Evolutionary conservation across 306 rosid species (phyloP).

Genomic region (Citrullus colocynthis): DNA sequence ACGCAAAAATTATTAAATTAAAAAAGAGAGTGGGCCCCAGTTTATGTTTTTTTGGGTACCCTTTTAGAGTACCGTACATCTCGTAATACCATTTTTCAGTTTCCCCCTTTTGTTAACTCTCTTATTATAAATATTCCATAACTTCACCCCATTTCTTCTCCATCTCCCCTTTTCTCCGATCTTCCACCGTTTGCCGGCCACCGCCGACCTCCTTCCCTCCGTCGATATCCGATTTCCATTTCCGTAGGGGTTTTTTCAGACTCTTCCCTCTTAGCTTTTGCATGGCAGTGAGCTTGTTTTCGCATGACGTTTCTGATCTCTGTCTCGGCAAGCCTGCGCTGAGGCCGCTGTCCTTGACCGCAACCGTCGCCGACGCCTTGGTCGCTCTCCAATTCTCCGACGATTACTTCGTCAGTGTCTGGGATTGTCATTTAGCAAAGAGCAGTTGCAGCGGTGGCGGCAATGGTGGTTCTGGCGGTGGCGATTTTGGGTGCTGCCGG

Average conservation of each 20-base stretch:
- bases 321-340: constrained; percentile 94
- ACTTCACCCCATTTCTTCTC: neutral
- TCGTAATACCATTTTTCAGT: neutral
- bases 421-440: constrained; percentile 37
- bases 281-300: constrained; percentile 83
- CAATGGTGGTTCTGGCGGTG: neutral
- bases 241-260: neutral
- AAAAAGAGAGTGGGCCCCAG: neutral
- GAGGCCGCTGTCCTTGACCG: constrained; percentile 48
- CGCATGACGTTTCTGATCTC: constrained; percentile 83
- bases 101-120: neutral
- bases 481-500: constrained; percentile 21
- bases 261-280: constrained; percentile 19
- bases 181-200: neutral
- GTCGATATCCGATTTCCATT: neutral
- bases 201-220: neutral
- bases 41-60: neutral
- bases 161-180: neutral
- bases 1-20: no score
- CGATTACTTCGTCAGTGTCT: constrained; percentile 62
- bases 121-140: neutral
- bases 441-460: neutral
- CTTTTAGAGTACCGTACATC: neutral
- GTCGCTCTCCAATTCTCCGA: constrained; percentile 42
- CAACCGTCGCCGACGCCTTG: constrained; percentile 68